Percentiles rank a stretch among this genome's conserved stretches.
Conservation (phyloP, 495 filamentous ascomycete species). For the Bacidia gigantensis region DNA sequence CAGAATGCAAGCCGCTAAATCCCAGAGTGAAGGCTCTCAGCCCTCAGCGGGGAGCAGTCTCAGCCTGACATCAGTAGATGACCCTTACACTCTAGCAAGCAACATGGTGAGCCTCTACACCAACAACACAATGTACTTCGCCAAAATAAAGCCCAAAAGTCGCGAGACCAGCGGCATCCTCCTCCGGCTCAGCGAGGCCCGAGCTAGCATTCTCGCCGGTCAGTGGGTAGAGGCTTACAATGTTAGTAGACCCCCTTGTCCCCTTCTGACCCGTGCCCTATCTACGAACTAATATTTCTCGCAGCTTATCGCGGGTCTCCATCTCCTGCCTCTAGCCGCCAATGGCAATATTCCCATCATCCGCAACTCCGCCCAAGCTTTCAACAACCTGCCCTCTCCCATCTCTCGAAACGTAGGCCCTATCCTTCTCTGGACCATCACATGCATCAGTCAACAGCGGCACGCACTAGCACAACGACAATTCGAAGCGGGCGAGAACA, state of each 20-base stretch:
- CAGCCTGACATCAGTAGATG: slow-evolving; percentile 74
- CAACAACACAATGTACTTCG: slow-evolving; percentile 55
- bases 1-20: slow-evolving; percentile 19
- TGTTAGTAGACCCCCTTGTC: slow-evolving; percentile 40
- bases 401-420: slow-evolving; percentile 78
- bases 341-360: slow-evolving; percentile 56
- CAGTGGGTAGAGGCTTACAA: slow-evolving; percentile 69
- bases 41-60: slow-evolving; percentile 43
- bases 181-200: slow-evolving; percentile 65
- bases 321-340: slow-evolving; percentile 64
- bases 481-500: slow-evolving; percentile 62
- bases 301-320: slow-evolving; percentile 57
- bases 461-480: slow-evolving; percentile 47
- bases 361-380: slow-evolving; percentile 60
- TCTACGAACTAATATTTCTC: no score
- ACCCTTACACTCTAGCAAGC: slow-evolving; percentile 62
- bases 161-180: slow-evolving; percentile 57
- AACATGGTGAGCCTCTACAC: slow-evolving; percentile 76
- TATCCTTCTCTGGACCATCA: slow-evolving; percentile 84
- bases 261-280: not conserved
- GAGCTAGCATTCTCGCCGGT: slow-evolving; percentile 50
- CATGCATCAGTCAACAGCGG: slow-evolving; percentile 63
- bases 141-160: slow-evolving; percentile 51
- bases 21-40: slow-evolving; percentile 14
- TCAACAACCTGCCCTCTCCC: slow-evolving; percentile 56